A percentile compares a stretch with the other conserved stretches of the same genome.
These are phyloP conservation scores for Chenopodium berlandieri DNA, from an alignment of 148 eudicot genomes.

Conservation along the genomic window DNA sequence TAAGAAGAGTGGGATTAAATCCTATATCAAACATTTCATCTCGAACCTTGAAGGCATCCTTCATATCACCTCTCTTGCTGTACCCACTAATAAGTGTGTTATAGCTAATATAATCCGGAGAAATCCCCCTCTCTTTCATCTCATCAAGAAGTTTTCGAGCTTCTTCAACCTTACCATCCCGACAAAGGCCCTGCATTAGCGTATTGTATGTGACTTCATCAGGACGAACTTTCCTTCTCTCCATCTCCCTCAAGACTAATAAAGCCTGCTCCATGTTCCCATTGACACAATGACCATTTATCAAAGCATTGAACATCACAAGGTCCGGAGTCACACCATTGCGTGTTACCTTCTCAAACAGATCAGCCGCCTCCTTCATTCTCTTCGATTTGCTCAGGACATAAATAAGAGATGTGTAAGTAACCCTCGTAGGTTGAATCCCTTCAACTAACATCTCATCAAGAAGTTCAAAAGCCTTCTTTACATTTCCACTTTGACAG, in stretches of 20 bases:
- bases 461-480: constrained; percentile 50
- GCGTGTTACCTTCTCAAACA: constrained; percentile 39
- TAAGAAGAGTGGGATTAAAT: constrained; percentile 61
- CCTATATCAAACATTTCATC: constrained; percentile 71
- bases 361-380: constrained; percentile 62
- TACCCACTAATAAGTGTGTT: constrained; percentile 77
- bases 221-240: constrained; percentile 42
- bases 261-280: constrained; percentile 48
- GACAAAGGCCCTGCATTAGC: constrained; percentile 66
- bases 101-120: constrained; percentile 64
- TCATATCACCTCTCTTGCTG: constrained; percentile 67
- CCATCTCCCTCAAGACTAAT: constrained; percentile 55
- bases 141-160: constrained; percentile 56
- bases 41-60: constrained; percentile 58
- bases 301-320: constrained; percentile 70
- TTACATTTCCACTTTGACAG: constrained; percentile 55
- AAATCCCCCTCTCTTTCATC: constrained; percentile 68
- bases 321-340: constrained; percentile 58
- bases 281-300: constrained; percentile 64
- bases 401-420: constrained; percentile 73
- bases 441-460: constrained; percentile 62
- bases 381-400: constrained; percentile 58
- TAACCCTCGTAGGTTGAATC: constrained; percentile 58
- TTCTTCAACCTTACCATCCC: constrained; percentile 64
- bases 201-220: constrained; percentile 83